Conservation (phyloP, 73 alveolate species). For the Paramecium primaurelia region DNA sequence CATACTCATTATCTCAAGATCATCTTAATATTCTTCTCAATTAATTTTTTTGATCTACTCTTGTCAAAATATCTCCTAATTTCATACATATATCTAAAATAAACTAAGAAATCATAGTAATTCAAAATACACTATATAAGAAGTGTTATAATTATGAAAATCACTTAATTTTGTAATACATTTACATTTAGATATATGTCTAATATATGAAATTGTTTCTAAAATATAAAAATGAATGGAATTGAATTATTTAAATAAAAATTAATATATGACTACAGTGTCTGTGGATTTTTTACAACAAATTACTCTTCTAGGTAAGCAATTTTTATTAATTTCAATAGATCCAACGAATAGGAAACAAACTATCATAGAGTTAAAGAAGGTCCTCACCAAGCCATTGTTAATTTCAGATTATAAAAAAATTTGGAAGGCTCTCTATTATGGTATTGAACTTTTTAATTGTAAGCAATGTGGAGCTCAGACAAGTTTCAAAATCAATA, state of each 20-base stretch:
- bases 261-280: slow-evolving; percentile 29
- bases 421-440: slow-evolving; percentile 48
- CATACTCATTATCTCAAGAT: neutral
- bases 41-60: neutral
- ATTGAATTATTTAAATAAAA: neutral
- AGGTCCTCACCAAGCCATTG: neutral
- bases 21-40: neutral
- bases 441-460: neutral
- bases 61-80: neutral
- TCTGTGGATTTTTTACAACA: slow-evolving; percentile 33
- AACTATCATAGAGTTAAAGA: neutral
- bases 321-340: neutral
- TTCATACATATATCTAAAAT: neutral
- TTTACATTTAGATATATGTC: neutral
- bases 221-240: neutral
- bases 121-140: neutral
- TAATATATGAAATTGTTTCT: neutral
- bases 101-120: neutral
- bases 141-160: neutral
- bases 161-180: neutral
- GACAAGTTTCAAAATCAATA: slow-evolving; percentile 23
- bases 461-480: slow-evolving; percentile 42
- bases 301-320: slow-evolving; percentile 12
- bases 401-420: neutral
- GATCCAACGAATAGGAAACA: slow-evolving; percentile 22